Base-by-base conservation (phyloP, 306 rosid genomes). In the Acacia crassicarpa region DNA sequence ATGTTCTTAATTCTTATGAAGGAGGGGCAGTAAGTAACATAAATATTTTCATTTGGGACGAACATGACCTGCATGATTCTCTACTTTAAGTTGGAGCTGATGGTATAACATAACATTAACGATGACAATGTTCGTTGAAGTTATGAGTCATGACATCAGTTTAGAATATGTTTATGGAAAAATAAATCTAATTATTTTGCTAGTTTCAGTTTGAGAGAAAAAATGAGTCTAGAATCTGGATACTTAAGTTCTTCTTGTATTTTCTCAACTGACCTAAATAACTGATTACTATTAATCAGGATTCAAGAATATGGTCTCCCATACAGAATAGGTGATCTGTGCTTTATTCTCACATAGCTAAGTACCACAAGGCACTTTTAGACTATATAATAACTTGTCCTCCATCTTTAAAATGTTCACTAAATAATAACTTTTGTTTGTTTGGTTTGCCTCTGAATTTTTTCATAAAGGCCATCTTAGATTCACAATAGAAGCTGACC, bases 161-260 rank as follows among this genome's bases (percentile, higher is more conserved):
- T 70, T 83, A 53, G 20, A 70, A 49, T 79, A 25, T 71, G 30
- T 72, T 70, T 59, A 16, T 45, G 41, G 54, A 17, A 78, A 66
- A 69, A 43, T n/a, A 69, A 9, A 58, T 72, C 56, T 59, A 40
- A 58, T 59, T 78, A 67, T 41, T 61, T 51, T 77, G 20, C 78
- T 43, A 23, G 41, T 44, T 45, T 78, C 43, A 25, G 58, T 72
- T 83, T 46, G 70, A 27, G 70, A 19, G 38, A 7, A 59, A 65
- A 45, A 69, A 70, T 63, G n/a, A 23, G 58, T 41, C 49, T 69
- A 10, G 53, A 41, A 73, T 41, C 32, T 41, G 3, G 30, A 67
- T 67, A 54, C 54, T 66, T 20, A 27, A 63, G 23, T 73, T 17
- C 5, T 68, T 9, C 32, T 41, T 72, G 51, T 33, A 66, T 54